A percentile compares a stretch with the other conserved stretches of the same genome.
Conservation (phyloP, 1,139 yeast species). For the Suhomyces maxii region DNA sequence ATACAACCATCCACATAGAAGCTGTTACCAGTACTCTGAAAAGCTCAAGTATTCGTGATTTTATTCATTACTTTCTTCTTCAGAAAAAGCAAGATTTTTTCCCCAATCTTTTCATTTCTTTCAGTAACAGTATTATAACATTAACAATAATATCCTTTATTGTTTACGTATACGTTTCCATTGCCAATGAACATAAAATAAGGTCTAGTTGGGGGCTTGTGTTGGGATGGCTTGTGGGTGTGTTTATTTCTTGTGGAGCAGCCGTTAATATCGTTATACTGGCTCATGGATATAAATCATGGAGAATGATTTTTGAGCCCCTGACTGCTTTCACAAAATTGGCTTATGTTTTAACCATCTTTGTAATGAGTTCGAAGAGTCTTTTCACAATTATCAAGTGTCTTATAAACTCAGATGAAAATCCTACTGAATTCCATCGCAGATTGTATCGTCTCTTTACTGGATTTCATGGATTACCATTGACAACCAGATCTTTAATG, state of each 20-base stretch:
- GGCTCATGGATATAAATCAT: slow-evolving; percentile 21
- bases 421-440: slow-evolving; percentile 21
- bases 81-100: slow-evolving; percentile 15
- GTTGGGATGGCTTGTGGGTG: slow-evolving; percentile 59
- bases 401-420: slow-evolving; percentile 17
- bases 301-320: slow-evolving; percentile 35
- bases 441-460: slow-evolving; percentile 28
- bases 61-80: slow-evolving; percentile 22
- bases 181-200: slow-evolving; percentile 54
- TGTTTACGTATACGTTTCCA: slow-evolving; percentile 40
- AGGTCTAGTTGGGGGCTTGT: slow-evolving; percentile 61
- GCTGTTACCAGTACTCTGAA: slow-evolving; percentile 10
- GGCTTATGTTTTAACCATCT: slow-evolving; percentile 26
- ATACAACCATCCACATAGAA: slow-evolving; percentile 7
- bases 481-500: slow-evolving; percentile 16
- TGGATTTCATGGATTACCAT: slow-evolving; percentile 23
- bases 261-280: slow-evolving; percentile 39
- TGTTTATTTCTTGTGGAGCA: slow-evolving; percentile 51
- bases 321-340: slow-evolving; percentile 28
- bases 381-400: slow-evolving; percentile 30
- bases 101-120: slow-evolving; percentile 11
- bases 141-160: slow-evolving; percentile 15
- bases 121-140: slow-evolving; percentile 12
- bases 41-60: slow-evolving; percentile 20
- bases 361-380: slow-evolving; percentile 33